Conservation (phyloP, 441 rosid species). For the Metrosideros polymorpha region DNA sequence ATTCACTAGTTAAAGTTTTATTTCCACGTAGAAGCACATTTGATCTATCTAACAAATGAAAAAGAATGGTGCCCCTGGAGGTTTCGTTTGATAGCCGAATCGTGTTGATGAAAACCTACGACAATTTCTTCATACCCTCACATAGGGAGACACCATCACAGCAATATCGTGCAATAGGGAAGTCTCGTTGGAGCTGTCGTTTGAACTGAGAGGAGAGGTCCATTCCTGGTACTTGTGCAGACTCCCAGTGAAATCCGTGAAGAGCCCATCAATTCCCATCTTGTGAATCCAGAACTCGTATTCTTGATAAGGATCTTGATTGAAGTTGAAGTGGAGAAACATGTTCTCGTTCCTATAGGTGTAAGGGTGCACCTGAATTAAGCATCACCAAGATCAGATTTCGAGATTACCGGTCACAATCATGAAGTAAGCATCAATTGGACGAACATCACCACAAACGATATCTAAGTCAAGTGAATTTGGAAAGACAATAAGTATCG, state of each 20-base stretch:
- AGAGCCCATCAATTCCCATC: slow-evolving; percentile 84
- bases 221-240: slow-evolving; percentile 59
- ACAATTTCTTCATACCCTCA: neutral
- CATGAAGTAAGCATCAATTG: neutral
- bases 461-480: neutral
- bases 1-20: neutral
- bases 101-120: neutral
- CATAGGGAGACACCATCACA: slow-evolving; percentile 22
- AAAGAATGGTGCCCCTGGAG: neutral
- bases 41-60: neutral
- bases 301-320: slow-evolving; percentile 69
- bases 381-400: neutral
- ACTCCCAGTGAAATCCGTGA: slow-evolving; percentile 92
- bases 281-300: slow-evolving; percentile 73
- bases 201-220: slow-evolving; percentile 31
- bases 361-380: slow-evolving; percentile 81
- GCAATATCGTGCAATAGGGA: slow-evolving; percentile 33
- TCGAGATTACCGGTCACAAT: neutral
- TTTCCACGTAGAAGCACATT: neutral
- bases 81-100: no score
- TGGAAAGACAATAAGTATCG: neutral
- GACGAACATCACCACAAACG: neutral
- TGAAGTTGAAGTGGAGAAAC: slow-evolving; percentile 56
- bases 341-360: slow-evolving; percentile 68
- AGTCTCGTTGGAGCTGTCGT: slow-evolving; percentile 7